phyloP scores from a whole-genome alignment of 225 moss, liverwort and hornwort genomes.

The Climacium dendroides region DNA sequence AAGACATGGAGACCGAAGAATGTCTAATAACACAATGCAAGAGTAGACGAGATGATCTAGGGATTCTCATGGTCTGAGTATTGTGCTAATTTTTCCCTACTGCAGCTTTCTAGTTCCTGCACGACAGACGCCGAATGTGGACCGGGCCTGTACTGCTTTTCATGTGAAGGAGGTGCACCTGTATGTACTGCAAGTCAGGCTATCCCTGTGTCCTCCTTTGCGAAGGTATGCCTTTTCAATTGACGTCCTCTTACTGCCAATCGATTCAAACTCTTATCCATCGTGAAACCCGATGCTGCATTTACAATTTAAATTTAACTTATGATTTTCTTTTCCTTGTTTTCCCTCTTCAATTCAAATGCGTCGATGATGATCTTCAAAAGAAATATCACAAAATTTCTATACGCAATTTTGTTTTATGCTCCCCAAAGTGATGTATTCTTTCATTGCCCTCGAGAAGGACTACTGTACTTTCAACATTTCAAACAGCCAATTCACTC shows the following conservation, averaged over 20 bases:
- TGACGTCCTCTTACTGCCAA: not conserved
- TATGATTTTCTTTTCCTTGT: not conserved
- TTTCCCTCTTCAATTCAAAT: not conserved
- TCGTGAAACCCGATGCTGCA: not conserved
- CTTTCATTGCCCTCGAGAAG: not conserved
- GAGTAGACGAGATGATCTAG: not conserved
- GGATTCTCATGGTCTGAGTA: not conserved
- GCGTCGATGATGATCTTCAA: not conserved
- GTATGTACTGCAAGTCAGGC: conserved; percentile 41
- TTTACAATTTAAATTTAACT: not conserved
- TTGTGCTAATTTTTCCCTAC: not conserved
- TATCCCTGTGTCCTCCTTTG: conserved; percentile 35
- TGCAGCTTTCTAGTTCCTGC: conserved; percentile 60
- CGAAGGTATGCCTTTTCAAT: conserved; percentile 12
- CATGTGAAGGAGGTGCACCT: conserved; percentile 20
- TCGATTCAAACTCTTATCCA: not conserved
- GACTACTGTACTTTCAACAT: not conserved
- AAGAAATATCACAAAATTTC: not conserved
- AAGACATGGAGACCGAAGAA: not conserved
- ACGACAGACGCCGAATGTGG: conserved; percentile 40
- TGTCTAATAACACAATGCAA: not conserved
- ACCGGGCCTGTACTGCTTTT: conserved; percentile 51
- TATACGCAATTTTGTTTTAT: not conserved
- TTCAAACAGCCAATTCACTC: not conserved
- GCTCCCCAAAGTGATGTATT: not conserved